A percentile compares a stretch with the other conserved stretches of the same genome.
phyloP scores from a whole-genome alignment of 495 filamentous ascomycete species.

The Podospora appendiculata region DNA sequence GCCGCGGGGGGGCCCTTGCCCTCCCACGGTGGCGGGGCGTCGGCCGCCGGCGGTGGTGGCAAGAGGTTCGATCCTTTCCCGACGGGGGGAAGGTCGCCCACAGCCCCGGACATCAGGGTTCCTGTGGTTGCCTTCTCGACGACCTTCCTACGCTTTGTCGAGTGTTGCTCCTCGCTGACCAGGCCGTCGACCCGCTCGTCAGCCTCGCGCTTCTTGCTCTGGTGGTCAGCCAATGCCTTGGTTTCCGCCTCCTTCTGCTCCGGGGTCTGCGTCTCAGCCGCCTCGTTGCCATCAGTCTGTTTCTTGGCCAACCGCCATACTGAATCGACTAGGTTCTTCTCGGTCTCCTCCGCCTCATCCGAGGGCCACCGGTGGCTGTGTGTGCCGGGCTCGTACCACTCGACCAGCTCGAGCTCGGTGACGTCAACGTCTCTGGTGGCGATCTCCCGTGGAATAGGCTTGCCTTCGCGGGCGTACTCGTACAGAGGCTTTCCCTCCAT shows the following conservation, averaged over 20 bases:
- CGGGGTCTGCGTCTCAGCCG: constrained; percentile 27
- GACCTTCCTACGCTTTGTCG: constrained; percentile 24
- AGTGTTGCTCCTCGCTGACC: constrained; percentile 17
- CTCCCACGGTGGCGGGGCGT: constrained; percentile 31
- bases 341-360: constrained; percentile 62
- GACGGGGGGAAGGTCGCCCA: constrained; percentile 17
- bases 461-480: constrained; percentile 90
- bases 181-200: constrained; percentile 36
- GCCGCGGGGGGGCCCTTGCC: constrained; percentile 60
- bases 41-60: constrained; percentile 21
- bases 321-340: constrained; percentile 66
- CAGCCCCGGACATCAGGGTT: constrained; percentile 47
- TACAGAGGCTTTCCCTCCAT: constrained; percentile 89
- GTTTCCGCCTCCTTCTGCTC: constrained; percentile 40
- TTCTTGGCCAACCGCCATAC: constrained; percentile 48
- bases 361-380: constrained; percentile 68
- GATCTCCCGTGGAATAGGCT: constrained; percentile 75
- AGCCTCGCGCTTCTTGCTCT: constrained; percentile 40
- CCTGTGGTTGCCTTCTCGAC: constrained; percentile 20
- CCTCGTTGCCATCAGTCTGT: constrained; percentile 24
- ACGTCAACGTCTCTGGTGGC: constrained; percentile 72
- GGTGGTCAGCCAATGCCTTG: constrained; percentile 33
- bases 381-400: constrained; percentile 80
- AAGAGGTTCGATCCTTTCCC: constrained; percentile 28
- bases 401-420: constrained; percentile 63